Base-by-base conservation (phyloP, 148 eudicot species). In the Cornus controversa region DNA sequence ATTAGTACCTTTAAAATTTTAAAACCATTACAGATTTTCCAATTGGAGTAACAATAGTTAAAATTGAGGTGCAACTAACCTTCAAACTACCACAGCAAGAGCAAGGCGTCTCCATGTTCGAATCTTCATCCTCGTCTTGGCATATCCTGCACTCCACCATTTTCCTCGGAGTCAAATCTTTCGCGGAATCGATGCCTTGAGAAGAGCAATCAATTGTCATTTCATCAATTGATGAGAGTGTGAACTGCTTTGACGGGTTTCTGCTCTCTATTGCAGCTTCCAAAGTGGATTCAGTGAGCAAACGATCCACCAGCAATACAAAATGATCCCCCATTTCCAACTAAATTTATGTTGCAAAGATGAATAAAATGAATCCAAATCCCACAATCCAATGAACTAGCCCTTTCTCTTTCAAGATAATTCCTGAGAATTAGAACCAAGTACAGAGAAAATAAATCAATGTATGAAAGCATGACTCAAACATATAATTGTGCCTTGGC, bases 71-170 rank as follows among this genome's bases (percentile, higher is more conserved):
- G 29, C 45, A 80, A 79, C 75, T 68, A 80, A 89, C 95, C 99
- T 96, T 93, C 85, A 96, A 92, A 85, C 97, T 96, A 60, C 99
- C 99, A 86, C 88, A 83, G 79, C 99, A 96, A 74, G 92, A 90
- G 82, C 99, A 96, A 86, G 99, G 99, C 14, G 91, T 80, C 80
- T 96, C 98, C 98, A 96, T 90, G 36, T 87, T 88, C 5, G 90
- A 90, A 82, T 91, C 93, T 47, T 82, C 79, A 77, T 87, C 99
- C 77, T 96, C 99, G 78, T 92, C 99, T 70, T 92, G 99, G 70
- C 99, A 96, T 82, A 96, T 96, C 84, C 97, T 92, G 77, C 99
- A 96, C 82, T 93, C 99, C 6, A 89, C 95, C 70, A 90, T 28
- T 70, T 93, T 96, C 82, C 90, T 78, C 1, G 92, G 86, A 74